Conservation (phyloP, 2,329 filamentous ascomycete species). For the Colletotrichum filicis region DNA sequence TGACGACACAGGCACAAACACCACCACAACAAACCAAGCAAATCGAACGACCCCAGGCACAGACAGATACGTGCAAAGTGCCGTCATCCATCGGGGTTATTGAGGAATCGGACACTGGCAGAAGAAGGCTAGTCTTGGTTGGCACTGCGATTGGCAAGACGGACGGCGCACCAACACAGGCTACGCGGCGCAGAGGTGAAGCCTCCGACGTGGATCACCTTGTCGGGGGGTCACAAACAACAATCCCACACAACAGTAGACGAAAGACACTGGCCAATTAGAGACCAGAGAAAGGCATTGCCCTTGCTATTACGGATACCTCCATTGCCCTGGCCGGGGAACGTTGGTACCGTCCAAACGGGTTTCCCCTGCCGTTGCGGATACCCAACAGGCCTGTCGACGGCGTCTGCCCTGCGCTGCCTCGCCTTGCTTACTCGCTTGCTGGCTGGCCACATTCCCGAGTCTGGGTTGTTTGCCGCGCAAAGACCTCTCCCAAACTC, state of each 20-base stretch:
- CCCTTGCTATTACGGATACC: background rate
- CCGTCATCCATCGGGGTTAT: conserved; percentile 7
- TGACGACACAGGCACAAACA: conserved; percentile 1
- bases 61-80: conserved; percentile 9
- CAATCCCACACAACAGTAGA: background rate
- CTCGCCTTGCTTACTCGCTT: background rate
- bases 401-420: background rate
- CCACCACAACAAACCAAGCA: background rate
- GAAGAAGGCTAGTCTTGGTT: background rate
- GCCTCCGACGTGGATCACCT: conserved; percentile 25
- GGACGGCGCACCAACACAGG: background rate
- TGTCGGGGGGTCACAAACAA: conserved; percentile 12
- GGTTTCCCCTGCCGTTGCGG: conserved; percentile 1
- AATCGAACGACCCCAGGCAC: conserved; percentile 2
- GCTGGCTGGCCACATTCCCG: background rate
- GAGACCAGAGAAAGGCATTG: background rate
- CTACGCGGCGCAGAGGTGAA: background rate
- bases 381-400: background rate
- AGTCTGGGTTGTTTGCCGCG: background rate
- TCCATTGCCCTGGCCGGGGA: background rate
- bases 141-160: background rate
- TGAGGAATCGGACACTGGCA: background rate
- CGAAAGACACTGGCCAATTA: conserved; percentile 8
- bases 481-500: background rate
- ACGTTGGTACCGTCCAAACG: conserved; percentile 9